Conservation (phyloP, 331 rosid species). For the Quercus lobata region DNA sequence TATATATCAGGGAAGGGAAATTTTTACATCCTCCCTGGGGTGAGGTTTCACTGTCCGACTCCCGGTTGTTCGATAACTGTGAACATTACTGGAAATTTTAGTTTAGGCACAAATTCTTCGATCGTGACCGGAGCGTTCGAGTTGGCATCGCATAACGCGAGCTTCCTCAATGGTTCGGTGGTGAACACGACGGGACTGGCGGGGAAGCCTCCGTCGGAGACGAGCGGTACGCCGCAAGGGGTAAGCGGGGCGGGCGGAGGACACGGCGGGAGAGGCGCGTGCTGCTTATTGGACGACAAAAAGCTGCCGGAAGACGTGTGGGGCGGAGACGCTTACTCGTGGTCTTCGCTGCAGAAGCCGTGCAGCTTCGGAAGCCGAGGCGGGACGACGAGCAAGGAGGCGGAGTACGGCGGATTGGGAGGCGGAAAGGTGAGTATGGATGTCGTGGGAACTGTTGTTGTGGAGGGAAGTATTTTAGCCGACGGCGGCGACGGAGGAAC, state of each 20-base stretch:
- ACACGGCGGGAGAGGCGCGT: slow-evolving; percentile 96
- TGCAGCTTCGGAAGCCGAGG: slow-evolving; percentile 82
- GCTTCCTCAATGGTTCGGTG: slow-evolving; percentile 61
- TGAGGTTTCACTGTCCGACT: slow-evolving; percentile 64
- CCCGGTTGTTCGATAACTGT: slow-evolving; percentile 73
- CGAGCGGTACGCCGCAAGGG: slow-evolving; percentile 95
- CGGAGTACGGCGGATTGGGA: slow-evolving; percentile 89
- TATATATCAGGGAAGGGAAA: slow-evolving; percentile 93
- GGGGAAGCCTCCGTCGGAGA: slow-evolving; percentile 90
- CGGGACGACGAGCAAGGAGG: slow-evolving; percentile 71
- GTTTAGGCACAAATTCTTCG: slow-evolving; percentile 70
- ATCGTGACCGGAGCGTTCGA: slow-evolving; percentile 78
- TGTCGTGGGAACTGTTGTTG: slow-evolving; percentile 40
- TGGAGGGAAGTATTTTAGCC: slow-evolving; percentile 76
- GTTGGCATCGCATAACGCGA: slow-evolving; percentile 63
- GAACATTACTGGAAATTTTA: slow-evolving; percentile 84
- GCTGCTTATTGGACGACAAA: slow-evolving; percentile 59
- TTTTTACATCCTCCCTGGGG: slow-evolving; percentile 89
- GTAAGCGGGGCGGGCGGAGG: slow-evolving; percentile 91
- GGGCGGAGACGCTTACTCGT: slow-evolving; percentile 94
- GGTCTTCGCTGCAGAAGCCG: slow-evolving; percentile 84
- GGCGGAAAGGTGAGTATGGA: slow-evolving; percentile 70
- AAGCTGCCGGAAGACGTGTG: slow-evolving; percentile 96
- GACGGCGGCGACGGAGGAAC: slow-evolving; percentile 86
- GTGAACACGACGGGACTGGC: slow-evolving; percentile 83